Base-by-base conservation (phyloP, 306 rosid species). In the Bauhinia variegata region DNA sequence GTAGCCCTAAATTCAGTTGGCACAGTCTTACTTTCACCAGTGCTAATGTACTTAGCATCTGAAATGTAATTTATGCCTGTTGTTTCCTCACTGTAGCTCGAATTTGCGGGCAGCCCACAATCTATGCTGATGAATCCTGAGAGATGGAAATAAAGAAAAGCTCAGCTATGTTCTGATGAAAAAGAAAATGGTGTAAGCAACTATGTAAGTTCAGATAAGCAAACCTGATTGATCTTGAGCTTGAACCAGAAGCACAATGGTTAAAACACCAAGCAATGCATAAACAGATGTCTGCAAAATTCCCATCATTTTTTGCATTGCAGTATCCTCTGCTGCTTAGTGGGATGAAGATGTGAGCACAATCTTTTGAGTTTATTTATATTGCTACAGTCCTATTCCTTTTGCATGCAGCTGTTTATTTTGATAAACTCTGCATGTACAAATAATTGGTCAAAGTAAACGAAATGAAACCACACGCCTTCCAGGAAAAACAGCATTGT, bases 61-160 rank as follows among this genome's bases (percentile, higher is more conserved):
- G 88, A 81, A 23, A 79, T 71, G 82, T 83, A 86, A 18, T 63
- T 28, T 32, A 86, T 62, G 41, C 65, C 72, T 11, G 77, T 59
- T n/a, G 0, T 19, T 46, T 32, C 2, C 37, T 78, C 82, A 2
- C 78, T 50, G 6, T 74, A 79, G 81, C 39, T 63, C 0, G 78
- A 57, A 18, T 37, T 31, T 12, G 41, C 38, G 4, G 78, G 83
- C 7, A 63, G 65, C 19, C 88, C 88, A 60, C 88, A 86, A 34
- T 79, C 86, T 63, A 86, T 48, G 82, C 80, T 86, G 8, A 83
- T 76, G 83, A 86, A 86, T 58, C 74, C 91, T 86, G 78, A 36
- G 44, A 39, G 6, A 32, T 0, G 53, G 10, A 59, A 32, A 65
- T 0, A 39, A 5, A 43, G 2, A 28, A 28, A 62, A 49, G 1